Percentiles rank a stretch among this genome's conserved stretches.
phyloP scores from a whole-genome alignment of 1,139 yeast genomes.

The Wickerhamomyces sp. region DNA sequence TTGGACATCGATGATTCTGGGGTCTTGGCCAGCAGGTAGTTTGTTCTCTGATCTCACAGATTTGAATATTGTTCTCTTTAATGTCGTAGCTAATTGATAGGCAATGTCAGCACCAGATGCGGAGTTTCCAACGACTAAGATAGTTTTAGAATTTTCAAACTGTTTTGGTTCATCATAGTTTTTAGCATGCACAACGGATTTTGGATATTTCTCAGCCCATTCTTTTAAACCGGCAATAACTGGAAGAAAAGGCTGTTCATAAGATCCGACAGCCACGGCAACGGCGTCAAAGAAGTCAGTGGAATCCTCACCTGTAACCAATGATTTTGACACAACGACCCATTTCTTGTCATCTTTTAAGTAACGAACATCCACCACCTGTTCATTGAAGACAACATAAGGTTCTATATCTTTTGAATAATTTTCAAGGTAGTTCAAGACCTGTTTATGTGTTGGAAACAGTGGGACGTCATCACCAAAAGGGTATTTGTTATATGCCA shows the following conservation, averaged over 20 bases:
- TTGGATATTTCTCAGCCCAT: slow-evolving; percentile 25
- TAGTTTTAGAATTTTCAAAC: slow-evolving; percentile 30
- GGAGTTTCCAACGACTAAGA: slow-evolving; percentile 39
- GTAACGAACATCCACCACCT: slow-evolving; percentile 24
- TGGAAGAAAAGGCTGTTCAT: slow-evolving; percentile 47
- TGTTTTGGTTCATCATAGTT: slow-evolving; percentile 46
- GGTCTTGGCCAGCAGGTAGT: slow-evolving; percentile 33
- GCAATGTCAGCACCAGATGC: slow-evolving; percentile 41
- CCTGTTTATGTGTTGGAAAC: slow-evolving; percentile 47
- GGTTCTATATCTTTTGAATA: slow-evolving; percentile 37
- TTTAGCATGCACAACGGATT: slow-evolving; percentile 18
- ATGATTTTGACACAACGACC: slow-evolving; percentile 29
- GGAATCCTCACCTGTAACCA: slow-evolving; percentile 24
- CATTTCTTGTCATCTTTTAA: slow-evolving; percentile 11
- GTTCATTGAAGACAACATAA: slow-evolving; percentile 28
- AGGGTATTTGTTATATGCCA: slow-evolving; percentile 49
- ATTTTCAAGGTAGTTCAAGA: slow-evolving; percentile 39
- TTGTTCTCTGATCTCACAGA: slow-evolving; percentile 20
- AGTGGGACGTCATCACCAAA: slow-evolving; percentile 40
- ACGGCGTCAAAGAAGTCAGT: slow-evolving; percentile 39
- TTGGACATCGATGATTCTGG: slow-evolving; percentile 18
- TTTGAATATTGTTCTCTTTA: slow-evolving; percentile 22
- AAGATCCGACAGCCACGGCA: slow-evolving; percentile 52
- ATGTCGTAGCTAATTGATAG: slow-evolving; percentile 17
- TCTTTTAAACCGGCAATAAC: slow-evolving; percentile 35